Conservation (phyloP, 2,329 filamentous ascomycete genomes). For the Colletotrichum camelliae region DNA sequence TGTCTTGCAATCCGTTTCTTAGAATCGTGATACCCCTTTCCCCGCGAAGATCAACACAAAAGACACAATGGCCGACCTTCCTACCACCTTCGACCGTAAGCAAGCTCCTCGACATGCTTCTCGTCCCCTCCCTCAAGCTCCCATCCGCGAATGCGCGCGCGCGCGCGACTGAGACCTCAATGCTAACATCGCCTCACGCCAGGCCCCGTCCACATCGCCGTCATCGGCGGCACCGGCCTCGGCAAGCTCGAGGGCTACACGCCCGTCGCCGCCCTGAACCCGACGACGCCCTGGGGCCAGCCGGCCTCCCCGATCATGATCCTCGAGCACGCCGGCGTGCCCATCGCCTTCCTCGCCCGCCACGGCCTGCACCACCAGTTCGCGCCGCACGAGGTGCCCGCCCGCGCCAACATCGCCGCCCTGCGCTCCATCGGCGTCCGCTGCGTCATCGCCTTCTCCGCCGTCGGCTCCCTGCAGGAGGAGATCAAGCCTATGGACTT, state of each 20-base stretch:
- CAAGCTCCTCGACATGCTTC: neutral
- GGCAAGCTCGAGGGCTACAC: slow-evolving; percentile 86
- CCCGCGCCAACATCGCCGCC: slow-evolving; percentile 97
- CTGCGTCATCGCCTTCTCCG: slow-evolving; percentile 91
- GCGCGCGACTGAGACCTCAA: neutral
- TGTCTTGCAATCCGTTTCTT: neutral
- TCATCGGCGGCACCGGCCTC: slow-evolving; percentile 93
- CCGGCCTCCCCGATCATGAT: slow-evolving; percentile 82
- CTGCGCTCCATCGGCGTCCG: slow-evolving; percentile 88
- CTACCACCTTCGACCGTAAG: slow-evolving; percentile 64
- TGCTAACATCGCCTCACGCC: neutral
- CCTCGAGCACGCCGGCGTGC: slow-evolving; percentile 81
- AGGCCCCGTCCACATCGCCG: slow-evolving; percentile 81
- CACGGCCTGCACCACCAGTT: slow-evolving; percentile 89
- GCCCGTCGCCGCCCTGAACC: slow-evolving; percentile 78
- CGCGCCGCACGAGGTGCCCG: slow-evolving; percentile 93
- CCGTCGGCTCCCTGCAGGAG: slow-evolving; percentile 91
- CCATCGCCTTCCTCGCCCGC: slow-evolving; percentile 91
- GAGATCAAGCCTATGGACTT: slow-evolving; percentile 96
- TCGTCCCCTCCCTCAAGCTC: neutral
- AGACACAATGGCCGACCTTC: slow-evolving; percentile 56
- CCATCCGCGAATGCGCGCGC: neutral
- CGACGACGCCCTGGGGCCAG: slow-evolving; percentile 86
- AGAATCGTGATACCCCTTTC: neutral
- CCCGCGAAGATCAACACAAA: neutral